Evolutionary conservation across 192 early-diverging fungal genomes (phyloP).

Genomic region (Funneliformis mosseae): DNA sequence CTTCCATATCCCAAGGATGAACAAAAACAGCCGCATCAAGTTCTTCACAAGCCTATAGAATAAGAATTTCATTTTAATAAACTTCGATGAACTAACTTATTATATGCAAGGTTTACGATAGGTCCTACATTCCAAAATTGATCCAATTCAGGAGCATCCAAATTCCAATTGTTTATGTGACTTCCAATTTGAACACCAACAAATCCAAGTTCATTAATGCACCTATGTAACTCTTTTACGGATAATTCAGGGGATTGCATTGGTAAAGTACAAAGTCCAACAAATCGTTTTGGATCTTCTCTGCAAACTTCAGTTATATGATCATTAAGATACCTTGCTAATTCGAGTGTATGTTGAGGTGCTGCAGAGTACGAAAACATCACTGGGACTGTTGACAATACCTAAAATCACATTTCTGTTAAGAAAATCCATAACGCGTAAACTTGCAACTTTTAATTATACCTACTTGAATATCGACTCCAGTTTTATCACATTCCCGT

Average conservation of each 20-base stretch:
- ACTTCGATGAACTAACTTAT: not conserved
- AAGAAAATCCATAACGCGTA: not conserved
- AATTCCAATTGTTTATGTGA: conserved; percentile 68
- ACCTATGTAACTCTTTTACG: conserved; percentile 63
- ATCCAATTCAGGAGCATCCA: conserved; percentile 69
- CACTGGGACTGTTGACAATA: conserved; percentile 68
- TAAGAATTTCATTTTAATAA: not conserved
- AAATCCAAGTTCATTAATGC: conserved; percentile 64
- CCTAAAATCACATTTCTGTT: conserved; percentile 35
- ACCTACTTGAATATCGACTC: conserved; percentile 59
- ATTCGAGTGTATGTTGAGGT: conserved; percentile 59
- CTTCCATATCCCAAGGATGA: conserved; percentile 70
- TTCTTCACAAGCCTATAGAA: conserved; percentile 59
- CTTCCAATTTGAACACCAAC: conserved; percentile 67
- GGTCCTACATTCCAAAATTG: conserved; percentile 53
- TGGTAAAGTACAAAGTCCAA: conserved; percentile 66
- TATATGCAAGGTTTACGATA: not conserved
- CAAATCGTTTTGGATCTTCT: conserved; percentile 61
- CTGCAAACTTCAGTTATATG: conserved; percentile 60
- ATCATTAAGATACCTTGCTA: conserved; percentile 58
- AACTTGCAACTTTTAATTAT: not conserved
- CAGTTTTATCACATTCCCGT: conserved; percentile 54
- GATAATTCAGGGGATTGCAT: conserved; percentile 70
- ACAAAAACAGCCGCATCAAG: conserved; percentile 63
- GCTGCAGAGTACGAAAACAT: conserved; percentile 59